Percentiles rank a stretch among this genome's conserved stretches.
Evolutionary conservation across 1,139 yeast genomes (phyloP).

Genomic region (Yamadazyma sp.): DNA sequence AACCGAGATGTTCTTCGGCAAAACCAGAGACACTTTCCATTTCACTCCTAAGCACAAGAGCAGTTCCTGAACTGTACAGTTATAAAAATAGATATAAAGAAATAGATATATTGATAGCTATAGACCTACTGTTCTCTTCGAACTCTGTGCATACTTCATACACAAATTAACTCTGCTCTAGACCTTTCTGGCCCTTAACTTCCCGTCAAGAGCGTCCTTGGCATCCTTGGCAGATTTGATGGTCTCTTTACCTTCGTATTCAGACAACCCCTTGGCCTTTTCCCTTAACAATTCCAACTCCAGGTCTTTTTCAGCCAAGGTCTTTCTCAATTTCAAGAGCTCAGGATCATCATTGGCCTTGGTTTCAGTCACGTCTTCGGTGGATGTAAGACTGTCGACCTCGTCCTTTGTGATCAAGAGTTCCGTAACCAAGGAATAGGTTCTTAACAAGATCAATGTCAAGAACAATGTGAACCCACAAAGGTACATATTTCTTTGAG

Average conservation of each 20-base stretch:
- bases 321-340: constrained; percentile 48
- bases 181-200: constrained; percentile 10
- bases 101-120: no score
- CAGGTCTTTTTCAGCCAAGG: constrained; percentile 59
- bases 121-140: not conserved
- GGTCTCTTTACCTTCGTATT: constrained; percentile 37
- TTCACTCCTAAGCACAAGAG: constrained; percentile 95
- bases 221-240: constrained; percentile 1
- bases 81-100: constrained; percentile 8
- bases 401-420: constrained; percentile 60
- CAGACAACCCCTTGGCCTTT: constrained; percentile 70
- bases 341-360: constrained; percentile 33
- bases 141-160: not conserved
- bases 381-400: constrained; percentile 49
- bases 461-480: constrained; percentile 94
- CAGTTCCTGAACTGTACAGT: constrained; percentile 57
- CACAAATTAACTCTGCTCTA: not conserved
- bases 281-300: constrained; percentile 67
- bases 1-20: constrained; percentile 94
- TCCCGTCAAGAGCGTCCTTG: constrained; percentile 3
- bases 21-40: constrained; percentile 69
- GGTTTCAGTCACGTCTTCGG: constrained; percentile 16
- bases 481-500: constrained; percentile 94
- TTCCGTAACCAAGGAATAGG: constrained; percentile 81
- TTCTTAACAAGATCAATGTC: constrained; percentile 81